Evolutionary conservation across 73 alveolate genomes (phyloP).

Genomic region (Paramecium primaurelia): DNA sequence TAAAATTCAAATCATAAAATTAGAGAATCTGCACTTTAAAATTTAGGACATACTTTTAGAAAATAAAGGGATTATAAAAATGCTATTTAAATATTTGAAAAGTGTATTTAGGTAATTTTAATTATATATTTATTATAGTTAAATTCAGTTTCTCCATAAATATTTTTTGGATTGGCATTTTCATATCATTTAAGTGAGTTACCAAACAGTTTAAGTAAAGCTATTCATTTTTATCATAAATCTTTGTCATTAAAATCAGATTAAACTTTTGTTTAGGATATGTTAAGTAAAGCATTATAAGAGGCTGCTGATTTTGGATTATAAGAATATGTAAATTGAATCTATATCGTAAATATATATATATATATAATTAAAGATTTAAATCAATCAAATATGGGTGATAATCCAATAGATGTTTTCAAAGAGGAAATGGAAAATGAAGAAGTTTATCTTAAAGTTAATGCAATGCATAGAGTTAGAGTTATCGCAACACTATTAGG

Average conservation of each 20-base stretch:
- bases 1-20: constrained; percentile 85
- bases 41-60: constrained; percentile 93
- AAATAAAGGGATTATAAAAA: constrained; percentile 76
- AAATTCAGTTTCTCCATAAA: constrained; percentile 86
- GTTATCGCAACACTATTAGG: constrained; percentile 84
- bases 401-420: constrained; percentile 84
- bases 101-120: constrained; percentile 60
- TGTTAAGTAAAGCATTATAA: constrained; percentile 85
- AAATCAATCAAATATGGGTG: neutral
- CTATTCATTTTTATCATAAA: constrained; percentile 92
- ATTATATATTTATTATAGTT: constrained; percentile 72
- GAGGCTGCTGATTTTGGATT: constrained; percentile 67
- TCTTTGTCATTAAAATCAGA: constrained; percentile 90
- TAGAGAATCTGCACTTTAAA: constrained; percentile 84
- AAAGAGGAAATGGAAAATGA: constrained; percentile 96
- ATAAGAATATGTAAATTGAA: constrained; percentile 17
- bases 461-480: constrained; percentile 92
- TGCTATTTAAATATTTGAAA: constrained; percentile 59
- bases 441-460: constrained; percentile 93
- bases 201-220: constrained; percentile 71
- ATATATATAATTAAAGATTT: neutral
- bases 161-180: constrained; percentile 86
- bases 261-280: constrained; percentile 83
- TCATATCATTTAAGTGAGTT: constrained; percentile 76
- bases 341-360: neutral